A percentile compares a stretch with the other conserved stretches of the same genome.
These are phyloP conservation scores for Dendrobium nobile DNA, from an alignment of 106 monocot species.

Conservation along the genomic window DNA sequence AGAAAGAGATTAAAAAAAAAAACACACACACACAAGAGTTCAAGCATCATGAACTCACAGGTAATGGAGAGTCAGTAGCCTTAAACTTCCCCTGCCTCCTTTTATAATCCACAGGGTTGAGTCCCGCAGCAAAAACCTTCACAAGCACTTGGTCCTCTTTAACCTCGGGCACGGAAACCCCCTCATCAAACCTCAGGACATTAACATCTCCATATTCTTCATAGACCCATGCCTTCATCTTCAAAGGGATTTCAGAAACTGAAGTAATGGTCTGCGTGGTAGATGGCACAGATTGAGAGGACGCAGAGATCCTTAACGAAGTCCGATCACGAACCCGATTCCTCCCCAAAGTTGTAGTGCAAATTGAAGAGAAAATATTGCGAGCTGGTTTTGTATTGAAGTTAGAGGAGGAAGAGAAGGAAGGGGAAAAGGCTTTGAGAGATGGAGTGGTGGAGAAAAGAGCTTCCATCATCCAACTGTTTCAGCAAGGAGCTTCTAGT, in stretches of 20 bases:
- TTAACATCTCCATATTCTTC: conserved; percentile 63
- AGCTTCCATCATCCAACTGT: neutral
- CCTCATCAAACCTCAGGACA: conserved; percentile 55
- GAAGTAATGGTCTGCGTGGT: conserved; percentile 13
- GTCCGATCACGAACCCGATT: neutral
- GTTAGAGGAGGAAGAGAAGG: neutral
- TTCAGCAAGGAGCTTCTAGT: too few species aligned
- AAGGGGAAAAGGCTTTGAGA: neutral
- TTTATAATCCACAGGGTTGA: conserved; percentile 93
- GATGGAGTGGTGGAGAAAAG: neutral
- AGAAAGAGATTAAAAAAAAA: neutral
- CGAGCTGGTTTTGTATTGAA: neutral
- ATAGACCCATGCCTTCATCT: conserved; percentile 91
- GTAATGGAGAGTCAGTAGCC: conserved; percentile 77
- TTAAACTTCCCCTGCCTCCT: conserved; percentile 85
- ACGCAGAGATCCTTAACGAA: conserved; percentile 10
- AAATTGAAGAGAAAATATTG: neutral
- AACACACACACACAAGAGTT: too few species aligned
- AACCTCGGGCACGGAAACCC: conserved; percentile 52
- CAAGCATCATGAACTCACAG: conserved; percentile 37
- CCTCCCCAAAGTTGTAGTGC: neutral
- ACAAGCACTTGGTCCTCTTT: conserved; percentile 85
- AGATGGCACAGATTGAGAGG: conserved; percentile 15
- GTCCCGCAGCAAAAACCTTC: conserved; percentile 71
- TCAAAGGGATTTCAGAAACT: conserved; percentile 24